Conservation (phyloP, 306 rosid genomes). For the Gillenia trifoliata region DNA sequence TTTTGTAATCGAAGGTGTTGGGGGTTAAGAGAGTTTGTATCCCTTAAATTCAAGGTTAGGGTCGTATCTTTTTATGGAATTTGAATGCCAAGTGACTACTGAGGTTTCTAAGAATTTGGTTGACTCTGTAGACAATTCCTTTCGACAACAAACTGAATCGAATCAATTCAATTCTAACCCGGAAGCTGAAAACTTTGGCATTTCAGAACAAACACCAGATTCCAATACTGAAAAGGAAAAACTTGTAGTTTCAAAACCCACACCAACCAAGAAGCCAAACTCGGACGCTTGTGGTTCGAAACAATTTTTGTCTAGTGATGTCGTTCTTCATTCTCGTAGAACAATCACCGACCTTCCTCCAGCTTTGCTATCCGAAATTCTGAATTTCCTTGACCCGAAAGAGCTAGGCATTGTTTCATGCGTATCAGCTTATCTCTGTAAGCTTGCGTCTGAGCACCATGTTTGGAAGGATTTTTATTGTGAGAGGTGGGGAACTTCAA, state of each 20-base stretch:
- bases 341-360: constrained; percentile 77
- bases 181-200: constrained; percentile 14
- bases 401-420: constrained; percentile 86
- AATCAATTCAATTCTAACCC: constrained; percentile 25
- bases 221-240: constrained; percentile 24
- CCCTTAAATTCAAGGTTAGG: not conserved
- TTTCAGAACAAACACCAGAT: constrained; percentile 17
- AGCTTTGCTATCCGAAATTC: constrained; percentile 68
- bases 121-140: constrained; percentile 28
- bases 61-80: constrained; percentile 67
- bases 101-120: constrained; percentile 46
- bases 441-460: constrained; percentile 77
- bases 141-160: constrained; percentile 30
- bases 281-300: constrained; percentile 23
- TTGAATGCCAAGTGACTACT: constrained; percentile 62
- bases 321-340: constrained; percentile 25
- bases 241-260: constrained; percentile 24
- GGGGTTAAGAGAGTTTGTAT: not conserved
- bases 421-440: constrained; percentile 54
- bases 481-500: constrained; percentile 91
- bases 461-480: constrained; percentile 93
- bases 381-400: constrained; percentile 82
- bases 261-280: constrained; percentile 39
- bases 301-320: constrained; percentile 35
- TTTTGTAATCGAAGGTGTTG: not conserved